Evolutionary conservation across 2,329 filamentous ascomycete species (phyloP), one percentile per base, ranked within the genome.

Genomic region (Fulvia fulva): DNA sequence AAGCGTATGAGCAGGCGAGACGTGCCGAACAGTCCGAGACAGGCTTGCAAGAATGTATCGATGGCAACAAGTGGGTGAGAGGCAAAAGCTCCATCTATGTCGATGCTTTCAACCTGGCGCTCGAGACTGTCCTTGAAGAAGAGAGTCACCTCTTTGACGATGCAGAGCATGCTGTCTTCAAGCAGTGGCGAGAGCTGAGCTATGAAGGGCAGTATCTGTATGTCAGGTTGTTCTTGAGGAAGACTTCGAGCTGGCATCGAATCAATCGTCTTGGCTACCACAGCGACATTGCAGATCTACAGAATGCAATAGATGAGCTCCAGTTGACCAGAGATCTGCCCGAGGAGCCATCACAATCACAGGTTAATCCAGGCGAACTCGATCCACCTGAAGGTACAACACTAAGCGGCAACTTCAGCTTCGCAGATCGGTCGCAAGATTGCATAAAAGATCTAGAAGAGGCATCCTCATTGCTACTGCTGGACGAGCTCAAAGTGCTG

Each of bases 201-300:
- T 97, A 97, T 71, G 91, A 97, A 70, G 83, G 90, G 19, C 92
- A 97, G 68, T 97, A 96, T 74, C 75, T 99, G 85, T 97, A 97
- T 75, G 92, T 97, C 14, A 86, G 94, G 22, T 78, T 99, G 1
- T 99, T 99, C 70, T 79, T 99, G 2, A 86, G 94, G 49, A 99
- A 99, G 73, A 91, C 90, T 1, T 89, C 89, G 22, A 86, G 87
- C 1, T 99, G 94, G 94, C 91, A 97, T 77, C 87, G 94, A 9
- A 83, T 91, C 62, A 85, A 83, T 67, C 84, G 86, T 22, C 76
- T 99, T 25, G 85, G 85, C 1, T 97, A 97, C 68, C 84, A 93
- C 68, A 83, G 85, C 63, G 92, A 97, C 71, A 88, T 99, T 60
- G 82, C 87, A 46, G 84, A 97, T 70, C 78, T 92, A 41, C 78